Evolutionary conservation across 2,329 filamentous ascomycete species (phyloP).

Genomic region (Nothomitra cinnamomea): DNA sequence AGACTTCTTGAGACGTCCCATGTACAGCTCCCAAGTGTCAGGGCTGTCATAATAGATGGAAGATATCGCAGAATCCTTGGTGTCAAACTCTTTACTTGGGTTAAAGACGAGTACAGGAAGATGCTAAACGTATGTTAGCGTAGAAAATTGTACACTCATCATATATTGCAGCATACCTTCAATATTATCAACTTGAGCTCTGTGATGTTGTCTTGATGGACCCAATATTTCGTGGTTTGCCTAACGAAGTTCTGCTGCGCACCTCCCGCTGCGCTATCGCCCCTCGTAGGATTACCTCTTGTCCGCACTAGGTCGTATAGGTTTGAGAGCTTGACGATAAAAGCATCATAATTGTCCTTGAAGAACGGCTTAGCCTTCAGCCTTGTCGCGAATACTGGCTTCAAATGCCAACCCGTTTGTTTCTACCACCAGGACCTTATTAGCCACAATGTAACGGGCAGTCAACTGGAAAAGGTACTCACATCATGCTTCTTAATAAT

Average conservation of each 20-base stretch:
- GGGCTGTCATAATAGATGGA: constrained; percentile 98
- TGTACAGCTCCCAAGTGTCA: constrained; percentile 83
- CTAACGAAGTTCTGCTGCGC: constrained; percentile 89
- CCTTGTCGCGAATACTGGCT: constrained; percentile 86
- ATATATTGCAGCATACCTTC: constrained; percentile 36
- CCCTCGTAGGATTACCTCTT: constrained; percentile 78
- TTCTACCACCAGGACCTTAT: constrained; percentile 40
- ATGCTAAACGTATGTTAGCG: constrained; percentile 33
- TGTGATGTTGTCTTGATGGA: constrained; percentile 94
- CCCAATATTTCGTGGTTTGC: constrained; percentile 98
- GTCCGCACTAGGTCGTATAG: constrained; percentile 92
- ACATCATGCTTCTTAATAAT: constrained; percentile 99
- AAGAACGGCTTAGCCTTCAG: constrained; percentile 96
- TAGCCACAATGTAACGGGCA: constrained; percentile 5
- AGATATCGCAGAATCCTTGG: constrained; percentile 81
- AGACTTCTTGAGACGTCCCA: constrained; percentile 89
- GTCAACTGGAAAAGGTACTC: constrained; percentile 22
- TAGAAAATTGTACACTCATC: background rate
- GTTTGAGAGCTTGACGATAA: constrained; percentile 85
- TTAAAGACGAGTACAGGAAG: constrained; percentile 96
- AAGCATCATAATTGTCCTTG: constrained; percentile 95
- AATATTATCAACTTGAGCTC: constrained; percentile 95
- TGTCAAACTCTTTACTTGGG: constrained; percentile 86
- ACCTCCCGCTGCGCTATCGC: constrained; percentile 80
- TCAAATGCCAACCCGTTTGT: constrained; percentile 83